Base-by-base conservation (phyloP, 225 moss, liverwort and hornwort genomes). In the Sphagnum contortum region DNA sequence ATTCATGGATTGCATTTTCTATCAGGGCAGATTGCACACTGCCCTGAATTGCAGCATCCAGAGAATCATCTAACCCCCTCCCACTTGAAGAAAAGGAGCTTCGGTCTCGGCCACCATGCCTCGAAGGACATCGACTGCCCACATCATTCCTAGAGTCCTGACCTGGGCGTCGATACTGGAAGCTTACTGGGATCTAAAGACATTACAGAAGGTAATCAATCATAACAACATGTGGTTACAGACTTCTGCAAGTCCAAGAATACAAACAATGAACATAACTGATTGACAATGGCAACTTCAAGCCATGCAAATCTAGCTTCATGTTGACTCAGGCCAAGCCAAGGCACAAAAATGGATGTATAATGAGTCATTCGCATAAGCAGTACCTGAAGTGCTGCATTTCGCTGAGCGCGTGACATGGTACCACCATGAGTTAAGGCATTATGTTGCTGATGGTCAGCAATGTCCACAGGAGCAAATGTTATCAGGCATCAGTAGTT, bases 321-420 rank as follows among this genome's bases (percentile, higher is more conserved):
- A 29, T 0, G 29, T 29, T 29, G 29, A 29, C 29, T 29, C 29
- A 29, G 29, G 29, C 29, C 29, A 29, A 29, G 1, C 29, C 29
- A 29, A 29, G 29, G 1, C 29, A 29, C 29, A 29, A 29, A 29
- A 29, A 29, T 29, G 29, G 0, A 29, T 29, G 29, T 29, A 29
- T 29, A 29, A 0, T 29, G 29, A 29, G 29, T 29, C 29, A 29
- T 29, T 29, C 1, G 29, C 0, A 29, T 29, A 1, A 29, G 29
- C 29, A 29, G 29, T 63, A 90, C 94, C 94, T 94, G 94, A 70
- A 98, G 74, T 50, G 92, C 98, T 49, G 98, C 98, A 83, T 93
- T 91, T 64, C 98, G 87, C 67, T 98, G 93, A 72, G 98, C 80
- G 14, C 98, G 90, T 57, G 98, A 85, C 98, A 98, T 98, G 67